Conservation (phyloP, 495 filamentous ascomycete species). For the Sporormia fimetaria region DNA sequence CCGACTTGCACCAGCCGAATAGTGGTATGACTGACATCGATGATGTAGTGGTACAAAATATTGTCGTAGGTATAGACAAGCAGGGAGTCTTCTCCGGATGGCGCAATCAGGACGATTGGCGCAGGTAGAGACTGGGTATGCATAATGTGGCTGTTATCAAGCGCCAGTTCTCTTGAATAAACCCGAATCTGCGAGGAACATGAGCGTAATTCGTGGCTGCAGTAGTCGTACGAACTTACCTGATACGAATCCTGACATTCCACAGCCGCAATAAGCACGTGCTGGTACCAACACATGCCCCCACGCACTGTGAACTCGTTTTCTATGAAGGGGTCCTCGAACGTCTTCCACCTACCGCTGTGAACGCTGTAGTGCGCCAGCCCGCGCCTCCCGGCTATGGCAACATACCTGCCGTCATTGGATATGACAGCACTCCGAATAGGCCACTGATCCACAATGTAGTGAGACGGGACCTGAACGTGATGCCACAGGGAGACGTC, state of each 20-base stretch:
- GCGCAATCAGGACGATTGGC: conserved; percentile 73
- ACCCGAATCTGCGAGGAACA: conserved; percentile 52
- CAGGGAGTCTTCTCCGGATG: conserved; percentile 85
- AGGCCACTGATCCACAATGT: conserved; percentile 84
- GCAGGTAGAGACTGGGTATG: conserved; percentile 67
- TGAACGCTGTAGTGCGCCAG: conserved; percentile 92
- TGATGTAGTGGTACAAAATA: conserved; percentile 86
- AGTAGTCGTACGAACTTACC: conserved; percentile 38
- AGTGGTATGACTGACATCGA: conserved; percentile 51
- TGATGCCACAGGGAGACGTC: conserved; percentile 90
- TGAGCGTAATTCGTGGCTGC: background rate
- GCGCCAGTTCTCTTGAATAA: conserved; percentile 72
- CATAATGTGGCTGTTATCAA: conserved; percentile 62
- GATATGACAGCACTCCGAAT: conserved; percentile 78
- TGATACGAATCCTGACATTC: conserved; percentile 75
- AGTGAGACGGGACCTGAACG: conserved; percentile 70
- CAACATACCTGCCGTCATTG: conserved; percentile 84
- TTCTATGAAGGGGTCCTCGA: conserved; percentile 67
- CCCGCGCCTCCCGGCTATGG: conserved; percentile 83
- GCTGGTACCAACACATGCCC: conserved; percentile 97
- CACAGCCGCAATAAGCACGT: conserved; percentile 88
- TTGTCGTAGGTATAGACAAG: conserved; percentile 97
- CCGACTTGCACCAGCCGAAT: conserved; percentile 83
- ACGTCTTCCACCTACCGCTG: conserved; percentile 92
- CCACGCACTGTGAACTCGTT: conserved; percentile 86